Evolutionary conservation across 352 stramenopile species (phyloP).

Genomic region (Thalassiosira exigua): DNA sequence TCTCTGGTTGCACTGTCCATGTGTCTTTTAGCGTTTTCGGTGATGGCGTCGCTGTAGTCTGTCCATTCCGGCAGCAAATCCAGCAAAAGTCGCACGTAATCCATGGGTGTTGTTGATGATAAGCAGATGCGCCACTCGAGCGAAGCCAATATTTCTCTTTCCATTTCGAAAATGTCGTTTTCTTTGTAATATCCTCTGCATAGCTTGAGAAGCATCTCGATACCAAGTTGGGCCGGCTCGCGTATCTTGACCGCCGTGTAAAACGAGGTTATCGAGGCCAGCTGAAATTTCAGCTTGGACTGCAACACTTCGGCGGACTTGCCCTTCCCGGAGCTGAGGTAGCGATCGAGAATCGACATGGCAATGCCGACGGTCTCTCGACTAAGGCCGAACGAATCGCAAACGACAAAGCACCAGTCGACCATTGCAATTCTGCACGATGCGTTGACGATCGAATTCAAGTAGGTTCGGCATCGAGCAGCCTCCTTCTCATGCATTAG

Average conservation of each 20-base stretch:
- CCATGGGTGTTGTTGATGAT: constrained; percentile 51
- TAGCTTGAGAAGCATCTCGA: constrained; percentile 52
- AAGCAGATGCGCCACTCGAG: constrained; percentile 57
- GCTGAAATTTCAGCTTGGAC: constrained; percentile 18
- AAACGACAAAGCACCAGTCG: constrained; percentile 19
- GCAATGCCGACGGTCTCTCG: constrained; percentile 23
- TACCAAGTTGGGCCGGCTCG: constrained; percentile 47
- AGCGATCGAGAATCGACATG: constrained; percentile 28
- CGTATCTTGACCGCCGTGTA: constrained; percentile 67
- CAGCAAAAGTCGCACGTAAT: constrained; percentile 54
- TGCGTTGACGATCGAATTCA: constrained; percentile 2
- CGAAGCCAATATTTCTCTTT: constrained; percentile 48
- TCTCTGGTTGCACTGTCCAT: constrained; percentile 38
- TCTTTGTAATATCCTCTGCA: constrained; percentile 42
- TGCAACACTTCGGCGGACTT: constrained; percentile 7
- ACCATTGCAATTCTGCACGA: constrained; percentile 21
- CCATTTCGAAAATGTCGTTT: constrained; percentile 57
- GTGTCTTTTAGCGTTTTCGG: constrained; percentile 32
- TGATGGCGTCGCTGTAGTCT: constrained; percentile 6
- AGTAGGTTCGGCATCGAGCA: constrained; percentile 3
- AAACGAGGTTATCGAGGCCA: constrained; percentile 37
- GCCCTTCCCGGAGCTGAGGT: constrained; percentile 2
- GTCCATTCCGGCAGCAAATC: constrained; percentile 22
- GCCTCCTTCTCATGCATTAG: constrained; percentile 7
- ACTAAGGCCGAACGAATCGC: constrained; percentile 13